Conservation (phyloP, 164 flowering plant species). For the Berberis vulgaris region DNA sequence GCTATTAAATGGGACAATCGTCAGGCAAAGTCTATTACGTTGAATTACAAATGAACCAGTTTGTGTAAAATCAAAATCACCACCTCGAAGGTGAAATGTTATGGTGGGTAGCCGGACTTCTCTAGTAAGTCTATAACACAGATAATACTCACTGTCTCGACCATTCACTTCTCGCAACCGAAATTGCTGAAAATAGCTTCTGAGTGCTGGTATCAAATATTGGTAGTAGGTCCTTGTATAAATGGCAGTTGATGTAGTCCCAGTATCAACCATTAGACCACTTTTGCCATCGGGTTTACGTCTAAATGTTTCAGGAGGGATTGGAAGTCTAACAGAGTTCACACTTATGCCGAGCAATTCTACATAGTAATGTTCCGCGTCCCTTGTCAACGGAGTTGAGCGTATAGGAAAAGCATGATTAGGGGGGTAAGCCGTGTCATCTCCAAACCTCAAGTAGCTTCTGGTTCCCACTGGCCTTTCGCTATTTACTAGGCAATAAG, state of each 20-base stretch:
- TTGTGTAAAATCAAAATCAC: background rate
- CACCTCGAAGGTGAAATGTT: background rate
- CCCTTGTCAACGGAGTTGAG: no score
- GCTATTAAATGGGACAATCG: background rate
- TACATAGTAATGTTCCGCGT: background rate
- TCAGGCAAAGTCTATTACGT: background rate
- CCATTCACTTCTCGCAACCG: background rate
- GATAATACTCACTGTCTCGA: background rate
- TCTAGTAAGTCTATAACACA: background rate
- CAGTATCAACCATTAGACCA: background rate
- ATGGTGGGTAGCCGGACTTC: background rate
- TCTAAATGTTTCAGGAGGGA: background rate
- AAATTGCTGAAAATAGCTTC: no score
- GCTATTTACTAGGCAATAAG: no score
- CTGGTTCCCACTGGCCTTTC: no score
- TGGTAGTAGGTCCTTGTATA: background rate
- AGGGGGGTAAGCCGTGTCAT: no score
- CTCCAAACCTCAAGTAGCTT: no score
- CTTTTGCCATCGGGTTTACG: background rate
- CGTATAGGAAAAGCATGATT: no score
- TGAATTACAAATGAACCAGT: background rate
- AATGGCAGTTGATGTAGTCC: background rate
- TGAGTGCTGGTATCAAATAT: background rate
- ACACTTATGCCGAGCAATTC: background rate
- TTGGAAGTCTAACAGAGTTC: background rate